Percentiles rank a stretch among this genome's conserved stretches.
Evolutionary conservation across 2,329 filamentous ascomycete species (phyloP).

Genomic region (Pseudogymnoascus sp.): DNA sequence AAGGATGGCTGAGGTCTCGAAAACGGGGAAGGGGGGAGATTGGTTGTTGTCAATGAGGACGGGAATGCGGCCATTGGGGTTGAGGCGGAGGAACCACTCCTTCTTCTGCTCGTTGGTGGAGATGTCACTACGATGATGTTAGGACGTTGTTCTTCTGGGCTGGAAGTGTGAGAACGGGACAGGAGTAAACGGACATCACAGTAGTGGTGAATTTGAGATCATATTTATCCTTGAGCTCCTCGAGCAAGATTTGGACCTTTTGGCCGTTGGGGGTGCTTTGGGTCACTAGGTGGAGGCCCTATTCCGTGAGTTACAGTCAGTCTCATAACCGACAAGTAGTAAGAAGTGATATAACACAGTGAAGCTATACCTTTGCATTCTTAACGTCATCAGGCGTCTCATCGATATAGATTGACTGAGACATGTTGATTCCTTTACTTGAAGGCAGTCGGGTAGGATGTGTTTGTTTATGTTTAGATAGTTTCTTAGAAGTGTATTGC

Average conservation of each 20-base stretch:
- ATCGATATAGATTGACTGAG: conserved; percentile 35
- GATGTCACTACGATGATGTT: conserved; percentile 31
- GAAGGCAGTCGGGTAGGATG: background rate
- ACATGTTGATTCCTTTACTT: conserved; percentile 23
- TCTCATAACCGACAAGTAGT: background rate
- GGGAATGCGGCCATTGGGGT: conserved; percentile 35
- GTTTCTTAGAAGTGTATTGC: background rate
- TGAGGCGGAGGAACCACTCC: conserved; percentile 44
- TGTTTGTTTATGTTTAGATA: background rate
- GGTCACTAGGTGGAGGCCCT: conserved; percentile 46
- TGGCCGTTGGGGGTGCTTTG: conserved; percentile 44
- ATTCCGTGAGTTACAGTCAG: background rate
- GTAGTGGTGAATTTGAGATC: conserved; percentile 41
- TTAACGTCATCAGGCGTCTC: conserved; percentile 40
- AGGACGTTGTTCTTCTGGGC: background rate
- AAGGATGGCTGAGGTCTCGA: conserved; percentile 47
- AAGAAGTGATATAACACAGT: background rate
- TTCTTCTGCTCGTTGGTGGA: conserved; percentile 49
- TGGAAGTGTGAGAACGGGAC: background rate
- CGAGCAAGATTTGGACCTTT: conserved; percentile 47
- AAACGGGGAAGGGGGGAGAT: conserved; percentile 42
- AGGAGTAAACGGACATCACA: conserved; percentile 27
- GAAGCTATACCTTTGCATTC: conserved; percentile 33
- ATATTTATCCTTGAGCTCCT: conserved; percentile 45
- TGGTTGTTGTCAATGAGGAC: conserved; percentile 36